Conservation (phyloP, 306 rosid species). For the Canavalia gladiata region DNA sequence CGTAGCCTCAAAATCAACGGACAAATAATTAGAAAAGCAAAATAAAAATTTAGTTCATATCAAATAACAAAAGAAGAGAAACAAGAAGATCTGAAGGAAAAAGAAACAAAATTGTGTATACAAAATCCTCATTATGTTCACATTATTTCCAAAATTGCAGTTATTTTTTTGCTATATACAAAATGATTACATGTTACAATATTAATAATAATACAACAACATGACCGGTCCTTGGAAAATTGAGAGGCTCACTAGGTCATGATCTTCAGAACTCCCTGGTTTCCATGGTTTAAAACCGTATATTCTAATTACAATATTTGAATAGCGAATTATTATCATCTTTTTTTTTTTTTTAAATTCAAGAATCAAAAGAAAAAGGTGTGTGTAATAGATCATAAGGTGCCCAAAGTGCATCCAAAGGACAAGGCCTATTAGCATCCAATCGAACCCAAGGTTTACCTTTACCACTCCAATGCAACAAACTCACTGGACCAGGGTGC, state of each 20-base stretch:
- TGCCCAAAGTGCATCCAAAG: slow-evolving; percentile 94
- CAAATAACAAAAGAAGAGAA: not conserved
- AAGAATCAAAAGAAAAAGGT: slow-evolving; percentile 85
- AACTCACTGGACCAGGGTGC: slow-evolving; percentile 90
- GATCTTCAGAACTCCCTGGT: slow-evolving; percentile 29
- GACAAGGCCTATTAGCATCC: slow-evolving; percentile 89
- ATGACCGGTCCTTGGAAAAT: slow-evolving; percentile 2
- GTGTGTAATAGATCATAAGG: slow-evolving; percentile 86
- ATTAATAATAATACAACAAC: not conserved
- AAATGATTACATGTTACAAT: slow-evolving; percentile 38
- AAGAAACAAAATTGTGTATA: not conserved
- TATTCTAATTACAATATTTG: slow-evolving; percentile 6
- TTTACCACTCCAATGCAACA: slow-evolving; percentile 99
- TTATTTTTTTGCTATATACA: slow-evolving; percentile 53
- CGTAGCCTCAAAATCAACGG: not conserved
- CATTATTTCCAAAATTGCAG: slow-evolving; percentile 43
- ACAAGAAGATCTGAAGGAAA: not conserved
- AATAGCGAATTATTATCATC: too few species aligned
- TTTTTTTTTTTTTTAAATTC: not conserved
- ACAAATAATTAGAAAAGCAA: slow-evolving; percentile 10
- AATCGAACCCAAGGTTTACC: slow-evolving; percentile 95
- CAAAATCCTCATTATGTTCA: not conserved
- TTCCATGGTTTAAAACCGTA: not conserved
- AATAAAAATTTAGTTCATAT: not conserved
- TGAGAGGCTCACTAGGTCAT: slow-evolving; percentile 30